Base-by-base conservation (phyloP, 805 yeast genomes). In the Isabelozyma rhagii region DNA sequence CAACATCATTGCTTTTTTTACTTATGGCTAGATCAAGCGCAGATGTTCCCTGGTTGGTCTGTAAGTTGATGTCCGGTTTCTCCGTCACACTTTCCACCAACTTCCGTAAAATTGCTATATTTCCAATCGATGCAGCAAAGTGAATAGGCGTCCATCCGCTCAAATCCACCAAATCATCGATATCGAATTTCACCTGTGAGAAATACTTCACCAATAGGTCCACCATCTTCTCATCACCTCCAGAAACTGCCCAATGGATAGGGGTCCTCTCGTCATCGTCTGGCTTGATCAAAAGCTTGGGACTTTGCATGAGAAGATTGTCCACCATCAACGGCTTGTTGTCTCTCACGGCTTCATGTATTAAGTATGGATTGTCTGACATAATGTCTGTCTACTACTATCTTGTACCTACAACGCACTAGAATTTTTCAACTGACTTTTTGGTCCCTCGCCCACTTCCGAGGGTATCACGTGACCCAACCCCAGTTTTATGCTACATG, bases 101-200 rank as follows among this genome's bases (percentile, higher is more conserved):
- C 43, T 72, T 58, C 8, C 77, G 71, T 3, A 89, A 57, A 8
- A 85, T 76, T 6, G 72, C 75, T 18, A 73, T 56, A 57, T 82
- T 80, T 0, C 97, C 97, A 2, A 85, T 74, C 0, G 97, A 80
- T 0, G 87, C 78, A 0, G 94, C 90, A 47, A 93, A 84, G 65
- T 92, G 97, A 34, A 89, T 59, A 0, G 96, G 90, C 0, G 93
- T 85, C 97, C 97, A 92, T 0, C 96, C 96, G 9, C 92, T 75
- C 15, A 79, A 84, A 63, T 92, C 98, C 0, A 56, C 62, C 57
- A 75, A 63, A 3, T 85, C 87, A 61, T 90, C 94, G 10, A 90
- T 63, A 34, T 72, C 71, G 14, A 28, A 15, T 43, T 28, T 43
- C 8, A 29, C 36, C 36, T 31, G 36, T 3, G 36, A 4, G n/a